Conservation (phyloP, 192 early-diverging fungal species). For the Phycomyces nitens region DNA sequence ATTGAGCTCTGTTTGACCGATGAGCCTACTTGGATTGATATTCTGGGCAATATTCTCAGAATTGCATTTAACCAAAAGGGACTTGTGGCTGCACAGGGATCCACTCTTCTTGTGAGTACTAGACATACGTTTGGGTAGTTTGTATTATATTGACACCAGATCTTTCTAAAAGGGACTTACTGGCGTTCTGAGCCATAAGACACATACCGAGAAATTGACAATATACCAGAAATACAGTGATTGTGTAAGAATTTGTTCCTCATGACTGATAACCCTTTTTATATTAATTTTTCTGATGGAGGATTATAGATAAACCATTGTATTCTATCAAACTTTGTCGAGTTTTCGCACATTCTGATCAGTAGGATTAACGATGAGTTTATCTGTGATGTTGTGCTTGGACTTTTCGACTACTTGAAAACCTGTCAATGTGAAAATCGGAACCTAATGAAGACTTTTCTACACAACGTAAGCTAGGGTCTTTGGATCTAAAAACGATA, state of each 20-base stretch:
- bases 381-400: conserved; percentile 9
- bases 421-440: neutral
- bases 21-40: neutral
- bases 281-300: neutral
- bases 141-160: neutral
- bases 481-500: neutral
- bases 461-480: conserved; percentile 12
- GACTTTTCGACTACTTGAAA: conserved; percentile 20
- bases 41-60: conserved; percentile 4
- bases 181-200: neutral
- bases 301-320: conserved; percentile 27
- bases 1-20: neutral
- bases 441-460: neutral
- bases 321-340: conserved; percentile 19
- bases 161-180: conserved; percentile 4
- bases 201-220: neutral
- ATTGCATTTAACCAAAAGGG: conserved; percentile 9
- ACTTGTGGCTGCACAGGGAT: neutral
- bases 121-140: neutral
- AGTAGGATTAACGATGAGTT: neutral
- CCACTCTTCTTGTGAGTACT: conserved; percentile 14
- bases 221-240: conserved; percentile 8
- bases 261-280: too few species aligned
- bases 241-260: neutral
- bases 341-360: conserved; percentile 1